phyloP scores from a whole-genome alignment of 2,329 filamentous ascomycete genomes.

The Trichoderma simmonsii region DNA sequence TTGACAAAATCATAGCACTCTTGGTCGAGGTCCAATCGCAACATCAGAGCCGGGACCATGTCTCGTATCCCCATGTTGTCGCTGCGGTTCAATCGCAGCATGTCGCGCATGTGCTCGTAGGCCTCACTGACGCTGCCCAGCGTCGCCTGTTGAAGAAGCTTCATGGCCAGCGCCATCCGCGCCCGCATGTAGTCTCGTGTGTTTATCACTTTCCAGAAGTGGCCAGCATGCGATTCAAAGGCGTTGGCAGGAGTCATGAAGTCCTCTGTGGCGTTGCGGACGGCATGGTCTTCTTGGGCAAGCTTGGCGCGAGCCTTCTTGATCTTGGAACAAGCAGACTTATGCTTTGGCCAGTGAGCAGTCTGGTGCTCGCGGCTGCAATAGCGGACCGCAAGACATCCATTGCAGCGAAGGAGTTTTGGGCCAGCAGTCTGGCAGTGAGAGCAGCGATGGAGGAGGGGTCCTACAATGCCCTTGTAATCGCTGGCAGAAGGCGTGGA shows the following conservation, averaged over 20 bases:
- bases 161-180: conserved; percentile 25
- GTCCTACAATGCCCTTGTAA: background rate
- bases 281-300: conserved; percentile 35
- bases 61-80: conserved; percentile 45
- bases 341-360: conserved; percentile 37
- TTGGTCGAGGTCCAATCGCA: conserved; percentile 49
- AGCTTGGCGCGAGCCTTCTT: conserved; percentile 31
- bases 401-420: conserved; percentile 33
- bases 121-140: conserved; percentile 27
- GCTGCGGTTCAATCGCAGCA: conserved; percentile 41
- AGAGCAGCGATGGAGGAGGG: background rate
- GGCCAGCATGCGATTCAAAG: conserved; percentile 39
- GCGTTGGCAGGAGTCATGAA: conserved; percentile 28
- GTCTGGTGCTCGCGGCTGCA: conserved; percentile 45
- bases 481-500: background rate
- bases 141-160: background rate
- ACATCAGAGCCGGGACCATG: conserved; percentile 39
- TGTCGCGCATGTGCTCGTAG: conserved; percentile 28
- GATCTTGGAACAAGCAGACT: conserved; percentile 37
- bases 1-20: conserved; percentile 47
- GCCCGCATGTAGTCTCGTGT: conserved; percentile 46
- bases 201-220: conserved; percentile 38
- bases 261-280: conserved; percentile 34
- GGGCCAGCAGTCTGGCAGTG: background rate
- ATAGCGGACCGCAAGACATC: conserved; percentile 44